Evolutionary conservation across 169 alveolate species (phyloP), one percentile per base, ranked within the genome.

Genomic region (Plasmodium billcollinsi): DNA sequence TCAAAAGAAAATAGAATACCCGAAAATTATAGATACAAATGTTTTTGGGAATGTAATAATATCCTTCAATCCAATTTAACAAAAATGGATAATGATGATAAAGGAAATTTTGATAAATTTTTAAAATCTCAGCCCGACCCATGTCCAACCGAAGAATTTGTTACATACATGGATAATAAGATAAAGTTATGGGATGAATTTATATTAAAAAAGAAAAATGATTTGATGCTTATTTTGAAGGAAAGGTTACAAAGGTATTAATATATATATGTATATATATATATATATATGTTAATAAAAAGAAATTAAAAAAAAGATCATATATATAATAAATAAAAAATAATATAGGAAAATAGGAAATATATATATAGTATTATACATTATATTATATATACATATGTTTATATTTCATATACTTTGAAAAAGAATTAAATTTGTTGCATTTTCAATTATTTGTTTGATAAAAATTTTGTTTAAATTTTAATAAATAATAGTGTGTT

Each of bases 11-110:
- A 70, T 18, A 8, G 45, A 18, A 45, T 70, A 21, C 3, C 43
- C 33, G 78, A 70, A 21, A 61, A 70, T 18, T 70, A 39, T 43
- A 70, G 78, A 70, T 70, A 65, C 20, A 70, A 70, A 70, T 39
- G 45, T 24, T 70, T 18, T 56, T 70, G 65, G 78, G 49, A 70
- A 52, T 70, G 45, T 39, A 70, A 61, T 29, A 24, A 70, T 52
- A 70, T 70, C 33, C 78, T 70, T 45, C 33, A 6, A 21, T 45
- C 39, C 33, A 70, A 43, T 39, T 70, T 70, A 52, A 70, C 18
- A 61, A 70, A 70, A 70, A 29, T 70, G 65, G 63, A 39, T 70
- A 21, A 11, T 12, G 47, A n/a, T 20, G 78, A 70, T 43, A 14
- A 18, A 43, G 78, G 12, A n/a, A 20, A 70, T 52, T 70, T 70